Evolutionary conservation across 306 rosid genomes (phyloP).

Genomic region (Cotoneaster glaucophyllus): DNA sequence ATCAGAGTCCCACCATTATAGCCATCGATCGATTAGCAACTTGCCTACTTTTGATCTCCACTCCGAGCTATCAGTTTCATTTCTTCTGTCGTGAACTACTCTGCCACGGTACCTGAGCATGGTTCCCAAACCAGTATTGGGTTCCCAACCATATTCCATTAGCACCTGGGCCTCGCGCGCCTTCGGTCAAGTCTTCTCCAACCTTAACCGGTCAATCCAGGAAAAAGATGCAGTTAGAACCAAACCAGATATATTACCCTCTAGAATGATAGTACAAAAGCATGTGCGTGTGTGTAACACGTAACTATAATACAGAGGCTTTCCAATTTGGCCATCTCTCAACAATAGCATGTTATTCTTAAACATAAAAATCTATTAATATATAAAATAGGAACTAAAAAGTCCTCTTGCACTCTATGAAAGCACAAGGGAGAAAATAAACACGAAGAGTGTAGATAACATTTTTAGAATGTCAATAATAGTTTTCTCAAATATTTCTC

Average conservation of each 20-base stretch:
- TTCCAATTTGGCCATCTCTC: no score
- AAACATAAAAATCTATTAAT: no score
- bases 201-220: conserved; percentile 37
- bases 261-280: not conserved
- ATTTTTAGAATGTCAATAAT: no score
- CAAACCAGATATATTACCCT: not conserved
- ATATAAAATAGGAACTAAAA: no score
- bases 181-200: conserved; percentile 54
- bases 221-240: not conserved
- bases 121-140: conserved; percentile 76
- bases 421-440: no score
- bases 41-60: conserved; percentile 83
- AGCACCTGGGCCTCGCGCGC: conserved; percentile 60
- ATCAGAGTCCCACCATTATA: conserved; percentile 52
- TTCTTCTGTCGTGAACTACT: conserved; percentile 76
- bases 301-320: no score
- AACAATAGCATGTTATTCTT: no score
- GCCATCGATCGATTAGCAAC: conserved; percentile 67
- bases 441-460: no score
- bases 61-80: conserved; percentile 48
- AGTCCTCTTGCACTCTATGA: no score
- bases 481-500: no score
- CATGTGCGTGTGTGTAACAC: not conserved
- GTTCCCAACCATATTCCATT: conserved; percentile 70
- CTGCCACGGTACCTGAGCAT: conserved; percentile 81